Evolutionary conservation across 2,329 filamentous ascomycete species (phyloP).

Genomic region (Hirsutella minnesotensis): DNA sequence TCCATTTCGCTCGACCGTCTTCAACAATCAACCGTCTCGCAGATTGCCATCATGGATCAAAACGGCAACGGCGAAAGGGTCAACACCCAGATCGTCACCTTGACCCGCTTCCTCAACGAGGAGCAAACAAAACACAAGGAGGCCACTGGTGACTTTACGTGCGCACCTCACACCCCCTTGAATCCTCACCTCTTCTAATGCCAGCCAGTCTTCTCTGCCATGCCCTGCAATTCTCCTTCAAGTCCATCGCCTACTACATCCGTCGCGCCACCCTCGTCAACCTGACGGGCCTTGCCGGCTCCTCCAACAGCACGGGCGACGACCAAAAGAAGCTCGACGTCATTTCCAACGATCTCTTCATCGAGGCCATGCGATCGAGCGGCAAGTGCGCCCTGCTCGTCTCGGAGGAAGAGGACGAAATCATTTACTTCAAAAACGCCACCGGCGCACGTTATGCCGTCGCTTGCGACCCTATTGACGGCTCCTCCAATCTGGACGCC

Average conservation of each 20-base stretch:
- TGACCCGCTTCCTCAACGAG: conserved; percentile 92
- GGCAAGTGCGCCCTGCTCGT: conserved; percentile 85
- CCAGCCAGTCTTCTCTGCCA: conserved; percentile 92
- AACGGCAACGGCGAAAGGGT: conserved; percentile 56
- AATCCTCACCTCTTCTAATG: too few relatives aligned
- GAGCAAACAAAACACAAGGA: conserved; percentile 89
- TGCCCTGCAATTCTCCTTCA: conserved; percentile 98
- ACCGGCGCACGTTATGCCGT: conserved; percentile 80
- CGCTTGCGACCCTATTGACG: conserved; percentile 95
- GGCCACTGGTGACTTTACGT: conserved; percentile 98
- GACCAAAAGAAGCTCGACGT: conserved; percentile 99
- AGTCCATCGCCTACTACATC: conserved; percentile 99
- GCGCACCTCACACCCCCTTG: conserved; percentile 23
- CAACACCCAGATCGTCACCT: conserved; percentile 91
- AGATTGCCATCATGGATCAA: conserved; percentile 19
- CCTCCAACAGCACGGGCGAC: conserved; percentile 89
- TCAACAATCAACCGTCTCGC: too few relatives aligned
- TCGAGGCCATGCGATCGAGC: conserved; percentile 86
- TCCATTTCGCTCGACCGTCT: too few relatives aligned
- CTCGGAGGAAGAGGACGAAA: conserved; percentile 94
- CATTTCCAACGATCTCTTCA: conserved; percentile 96
- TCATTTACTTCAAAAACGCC: conserved; percentile 74
- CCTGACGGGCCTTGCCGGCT: conserved; percentile 86
- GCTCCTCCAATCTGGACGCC: conserved; percentile 92
- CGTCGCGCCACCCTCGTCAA: conserved; percentile 91